phyloP scores from a whole-genome alignment of 805 yeast genomes.

The Teunomyces tritomae region DNA sequence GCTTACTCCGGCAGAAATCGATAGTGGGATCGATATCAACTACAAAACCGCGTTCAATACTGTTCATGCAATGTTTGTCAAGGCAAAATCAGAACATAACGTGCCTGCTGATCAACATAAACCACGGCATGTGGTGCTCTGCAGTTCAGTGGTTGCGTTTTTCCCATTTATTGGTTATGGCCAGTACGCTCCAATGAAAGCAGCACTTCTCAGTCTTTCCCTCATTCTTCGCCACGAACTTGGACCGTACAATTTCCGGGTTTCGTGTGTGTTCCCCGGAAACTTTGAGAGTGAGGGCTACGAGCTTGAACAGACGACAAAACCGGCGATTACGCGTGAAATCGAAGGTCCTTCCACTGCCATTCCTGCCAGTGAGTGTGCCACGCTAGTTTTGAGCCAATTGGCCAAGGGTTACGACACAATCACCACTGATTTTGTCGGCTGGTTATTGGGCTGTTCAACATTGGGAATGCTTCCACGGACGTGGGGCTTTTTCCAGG shows the following conservation, averaged over 20 bases:
- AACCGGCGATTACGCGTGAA: constrained; percentile 75
- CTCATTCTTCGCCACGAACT: constrained; percentile 82
- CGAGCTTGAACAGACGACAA: constrained; percentile 73
- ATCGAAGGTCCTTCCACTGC: constrained; percentile 86
- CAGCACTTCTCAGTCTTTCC: constrained; percentile 74
- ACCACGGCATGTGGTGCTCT: constrained; percentile 56
- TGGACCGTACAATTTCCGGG: constrained; percentile 60
- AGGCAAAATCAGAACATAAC: constrained; percentile 17
- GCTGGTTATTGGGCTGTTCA: constrained; percentile 72
- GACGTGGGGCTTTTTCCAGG: constrained; percentile 48
- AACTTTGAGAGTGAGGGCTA: constrained; percentile 89
- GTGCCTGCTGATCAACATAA: constrained; percentile 14
- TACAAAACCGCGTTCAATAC: constrained; percentile 72
- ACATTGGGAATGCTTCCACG: constrained; percentile 73
- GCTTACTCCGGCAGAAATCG: constrained; percentile 54
- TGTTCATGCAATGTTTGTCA: constrained; percentile 60
- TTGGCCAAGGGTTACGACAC: constrained; percentile 67
- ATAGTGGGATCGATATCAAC: constrained; percentile 61
- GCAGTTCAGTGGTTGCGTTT: constrained; percentile 75
- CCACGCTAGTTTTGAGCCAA: constrained; percentile 53
- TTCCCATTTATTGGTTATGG: constrained; percentile 90
- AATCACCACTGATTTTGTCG: constrained; percentile 78
- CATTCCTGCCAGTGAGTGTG: constrained; percentile 64
- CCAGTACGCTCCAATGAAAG: constrained; percentile 87
- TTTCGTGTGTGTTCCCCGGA: constrained; percentile 82